Evolutionary conservation across 73 alveolate genomes (phyloP).

Genomic region (Paramecium sonneborni): DNA sequence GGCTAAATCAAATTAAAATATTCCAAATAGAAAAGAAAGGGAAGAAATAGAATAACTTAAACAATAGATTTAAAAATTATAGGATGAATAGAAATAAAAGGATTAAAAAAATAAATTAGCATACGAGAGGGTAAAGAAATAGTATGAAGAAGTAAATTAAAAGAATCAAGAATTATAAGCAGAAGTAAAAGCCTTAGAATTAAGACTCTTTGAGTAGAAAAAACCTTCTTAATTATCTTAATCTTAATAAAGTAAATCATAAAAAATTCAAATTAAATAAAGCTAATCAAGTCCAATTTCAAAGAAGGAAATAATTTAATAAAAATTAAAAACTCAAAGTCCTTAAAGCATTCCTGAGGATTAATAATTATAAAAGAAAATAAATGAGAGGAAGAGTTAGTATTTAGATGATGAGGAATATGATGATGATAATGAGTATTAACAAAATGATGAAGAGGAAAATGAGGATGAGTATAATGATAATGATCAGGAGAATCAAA

Average conservation of each 20-base stretch:
- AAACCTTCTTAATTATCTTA: background rate
- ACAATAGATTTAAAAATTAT: constrained; percentile 76
- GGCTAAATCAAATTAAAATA: background rate
- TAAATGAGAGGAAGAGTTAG: background rate
- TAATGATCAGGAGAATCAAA: too few species aligned
- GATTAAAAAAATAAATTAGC: constrained; percentile 90
- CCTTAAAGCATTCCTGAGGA: background rate
- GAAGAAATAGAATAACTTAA: constrained; percentile 92
- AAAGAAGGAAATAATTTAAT: background rate
- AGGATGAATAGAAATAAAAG: constrained; percentile 83
- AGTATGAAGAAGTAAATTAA: constrained; percentile 79
- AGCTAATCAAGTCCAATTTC: background rate
- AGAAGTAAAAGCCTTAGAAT: constrained; percentile 75
- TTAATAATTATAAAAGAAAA: background rate
- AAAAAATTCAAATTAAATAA: background rate
- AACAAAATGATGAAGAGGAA: background rate
- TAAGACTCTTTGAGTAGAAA: constrained; percentile 56
- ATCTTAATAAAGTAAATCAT: background rate
- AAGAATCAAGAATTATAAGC: constrained; percentile 81
- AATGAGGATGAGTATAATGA: background rate
- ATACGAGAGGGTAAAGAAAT: constrained; percentile 86
- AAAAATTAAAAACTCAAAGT: background rate
- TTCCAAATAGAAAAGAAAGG: constrained; percentile 84
- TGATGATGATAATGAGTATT: background rate
- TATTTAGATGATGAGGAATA: background rate